Conservation (phyloP, 352 stramenopile genomes). For the Phytophthora crassamura region DNA sequence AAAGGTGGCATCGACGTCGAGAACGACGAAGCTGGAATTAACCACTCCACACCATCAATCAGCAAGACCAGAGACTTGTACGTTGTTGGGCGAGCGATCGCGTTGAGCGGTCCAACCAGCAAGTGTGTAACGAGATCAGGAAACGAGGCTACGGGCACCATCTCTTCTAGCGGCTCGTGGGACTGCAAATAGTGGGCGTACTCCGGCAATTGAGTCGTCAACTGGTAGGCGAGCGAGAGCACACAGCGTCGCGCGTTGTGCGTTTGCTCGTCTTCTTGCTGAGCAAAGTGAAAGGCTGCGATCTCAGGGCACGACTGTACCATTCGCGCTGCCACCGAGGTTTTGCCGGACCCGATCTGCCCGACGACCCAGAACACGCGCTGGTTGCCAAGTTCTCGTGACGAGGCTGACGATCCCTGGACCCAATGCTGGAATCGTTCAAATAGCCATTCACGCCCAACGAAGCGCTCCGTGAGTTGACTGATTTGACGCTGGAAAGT, state of each 20-base stretch:
- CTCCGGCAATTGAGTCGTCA: conserved; percentile 77
- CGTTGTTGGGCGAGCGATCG: conserved; percentile 59
- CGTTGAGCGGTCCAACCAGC: conserved; percentile 67
- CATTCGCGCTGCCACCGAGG: conserved; percentile 65
- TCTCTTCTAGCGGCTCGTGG: conserved; percentile 74
- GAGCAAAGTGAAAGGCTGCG: conserved; percentile 74
- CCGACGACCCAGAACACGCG: conserved; percentile 80
- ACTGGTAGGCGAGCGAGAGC: conserved; percentile 73
- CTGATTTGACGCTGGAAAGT: conserved; percentile 82
- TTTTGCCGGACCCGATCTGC: conserved; percentile 77
- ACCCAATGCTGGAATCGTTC: conserved; percentile 58
- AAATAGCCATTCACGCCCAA: conserved; percentile 72
- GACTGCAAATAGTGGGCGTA: conserved; percentile 73
- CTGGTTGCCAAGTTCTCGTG: conserved; percentile 15
- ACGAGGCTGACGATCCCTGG: conserved; percentile 19
- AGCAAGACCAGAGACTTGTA: conserved; percentile 68
- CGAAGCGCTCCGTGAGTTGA: conserved; percentile 69
- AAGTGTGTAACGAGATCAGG: conserved; percentile 55
- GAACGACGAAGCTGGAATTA: conserved; percentile 33
- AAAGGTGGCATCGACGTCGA: conserved; percentile 24
- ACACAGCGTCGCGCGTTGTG: conserved; percentile 68
- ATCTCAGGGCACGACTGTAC: conserved; percentile 76
- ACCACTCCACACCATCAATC: conserved; percentile 72
- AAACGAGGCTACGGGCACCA: conserved; percentile 78
- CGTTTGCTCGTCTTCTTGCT: conserved; percentile 82